Evolutionary conservation across 140 eudicot genomes (phyloP), one percentile per base, ranked within the genome.

Genomic region (Ambrosia hybrid): DNA sequence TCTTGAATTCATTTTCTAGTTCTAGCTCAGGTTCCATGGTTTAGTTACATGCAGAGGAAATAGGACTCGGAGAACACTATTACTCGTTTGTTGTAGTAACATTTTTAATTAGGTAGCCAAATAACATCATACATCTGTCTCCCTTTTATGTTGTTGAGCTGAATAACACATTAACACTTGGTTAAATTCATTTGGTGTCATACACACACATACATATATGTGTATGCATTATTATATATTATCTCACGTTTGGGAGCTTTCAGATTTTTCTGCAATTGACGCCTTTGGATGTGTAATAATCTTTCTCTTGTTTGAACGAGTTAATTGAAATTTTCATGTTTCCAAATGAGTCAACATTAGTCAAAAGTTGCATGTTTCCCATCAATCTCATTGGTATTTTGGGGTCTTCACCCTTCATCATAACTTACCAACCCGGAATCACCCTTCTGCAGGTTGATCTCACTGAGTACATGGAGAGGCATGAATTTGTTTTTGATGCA

Each of bases 401-500:
- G 67, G 65, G 15, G 30, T 9, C 6, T 33, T 70, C 58, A 38
- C 65, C 57, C 6, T 33, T 70, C 58, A 38, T 72, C 57, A 15
- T 57, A 34, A 61, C 77, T 49, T 30, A 57, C 65, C 65, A 58
- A 58, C 41, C 65, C 11, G 7, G 30, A 9, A 8, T 2, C 56
- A 52, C 63, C 53, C 11, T 74, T 30, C 8, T 77, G 79, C 90
- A 93, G 99, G 99, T 94, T 81, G 99, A 94, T 78, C 81, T 94
- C 55, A 94, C 99, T 55, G 97, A 94, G 74, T 94, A 94, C 64
- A 76, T 86, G 84, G 99, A 94, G 86, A 90, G 86, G 85, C 99
- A 94, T 81, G 96, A 86, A 76, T 94, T 94, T 88, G 99, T 94
- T 66, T 94, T 90, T 80, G 99, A 94, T 86, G 96, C 99, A 61